Evolutionary conservation across 306 rosid genomes (phyloP), one percentile per base, ranked within the genome.

Genomic region (Ziziphus jujuba): DNA sequence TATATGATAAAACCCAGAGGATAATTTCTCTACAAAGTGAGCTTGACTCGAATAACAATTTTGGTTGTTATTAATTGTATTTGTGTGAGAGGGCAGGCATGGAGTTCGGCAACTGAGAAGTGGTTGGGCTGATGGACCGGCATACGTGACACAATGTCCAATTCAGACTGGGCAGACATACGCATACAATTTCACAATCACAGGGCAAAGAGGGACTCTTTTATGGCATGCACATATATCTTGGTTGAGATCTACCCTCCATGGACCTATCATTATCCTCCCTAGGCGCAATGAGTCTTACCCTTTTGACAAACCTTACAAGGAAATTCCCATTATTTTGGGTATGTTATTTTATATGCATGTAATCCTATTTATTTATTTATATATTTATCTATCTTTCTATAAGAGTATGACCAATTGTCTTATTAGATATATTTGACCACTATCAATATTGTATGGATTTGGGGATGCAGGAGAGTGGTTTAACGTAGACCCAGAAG

Each of bases 111-210:
- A 87, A 60, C 73, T 85, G 9, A 73, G 76, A 56, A 89, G 75
- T 71, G 92, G 81, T 0, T 92, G 98, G 96, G 80, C 83, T 3
- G 96, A 92, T 67, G 98, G 98, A 56, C 98, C 98, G 7, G 84
- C 92, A 1, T 92, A 92, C 62, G 62, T 92, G 0, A 92, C 98
- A n/a, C 96, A 92, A 33, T 92, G 98, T 55, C 96, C 96, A 0
- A 89, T 89, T 63, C 96, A 87, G 25, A 79, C 74, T 5, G 87
- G 89, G 1, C 90, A 85, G 40, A 10, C 86, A 7, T 89, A 71
- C 79, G 79, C 76, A 10, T 87, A 92, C 77, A 92, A 92, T 68
- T 89, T 92, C 82, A 89, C 89, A 24, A 70, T 92, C 17, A 70
- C 64, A 3, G 96, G 89, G 2, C 96, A 92, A 63, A 87, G 87